Percentiles rank a stretch among this genome's conserved stretches.
Conservation (phyloP, 345 rosid genomes). For the Pistacia integerrima region DNA sequence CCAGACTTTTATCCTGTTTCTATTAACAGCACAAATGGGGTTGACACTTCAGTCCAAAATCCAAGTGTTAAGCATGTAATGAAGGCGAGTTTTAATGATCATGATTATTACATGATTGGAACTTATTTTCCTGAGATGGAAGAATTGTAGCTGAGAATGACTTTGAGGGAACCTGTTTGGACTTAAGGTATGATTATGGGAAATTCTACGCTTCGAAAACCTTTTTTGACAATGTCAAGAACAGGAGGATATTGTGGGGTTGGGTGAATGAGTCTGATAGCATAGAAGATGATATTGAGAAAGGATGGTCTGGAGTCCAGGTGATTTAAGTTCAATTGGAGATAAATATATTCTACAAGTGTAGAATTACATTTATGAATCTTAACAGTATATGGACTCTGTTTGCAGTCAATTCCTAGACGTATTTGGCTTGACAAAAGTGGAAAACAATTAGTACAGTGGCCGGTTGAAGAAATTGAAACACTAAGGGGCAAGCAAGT, state of each 20-base stretch:
- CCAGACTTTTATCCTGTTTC: slow-evolving; percentile 64
- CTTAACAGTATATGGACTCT: slow-evolving; percentile 5
- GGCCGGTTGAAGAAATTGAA: slow-evolving; percentile 70
- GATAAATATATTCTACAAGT: background rate
- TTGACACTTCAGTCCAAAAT: slow-evolving; percentile 46
- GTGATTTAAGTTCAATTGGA: slow-evolving; percentile 31
- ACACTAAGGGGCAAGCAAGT: slow-evolving; percentile 37
- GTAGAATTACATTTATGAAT: too few relatives aligned
- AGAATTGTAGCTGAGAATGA: too few relatives aligned
- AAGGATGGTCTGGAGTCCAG: slow-evolving; percentile 78
- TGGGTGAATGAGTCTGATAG: slow-evolving; percentile 69
- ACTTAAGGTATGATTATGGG: slow-evolving; percentile 11
- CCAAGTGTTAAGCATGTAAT: slow-evolving; percentile 51
- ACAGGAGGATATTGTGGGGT: slow-evolving; percentile 59
- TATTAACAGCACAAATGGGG: slow-evolving; percentile 32
- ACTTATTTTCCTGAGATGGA: slow-evolving; percentile 37
- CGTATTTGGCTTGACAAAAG: slow-evolving; percentile 48
- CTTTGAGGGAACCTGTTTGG: too few relatives aligned
- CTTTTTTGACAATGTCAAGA: slow-evolving; percentile 57
- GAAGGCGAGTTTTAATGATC: slow-evolving; percentile 48
- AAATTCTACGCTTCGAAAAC: slow-evolving; percentile 66
- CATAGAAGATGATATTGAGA: slow-evolving; percentile 43
- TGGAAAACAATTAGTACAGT: slow-evolving; percentile 61
- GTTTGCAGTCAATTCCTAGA: slow-evolving; percentile 60
- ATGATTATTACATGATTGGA: slow-evolving; percentile 60